phyloP scores from a whole-genome alignment of 1,139 yeast species.

The Starmera stellimalicola region DNA sequence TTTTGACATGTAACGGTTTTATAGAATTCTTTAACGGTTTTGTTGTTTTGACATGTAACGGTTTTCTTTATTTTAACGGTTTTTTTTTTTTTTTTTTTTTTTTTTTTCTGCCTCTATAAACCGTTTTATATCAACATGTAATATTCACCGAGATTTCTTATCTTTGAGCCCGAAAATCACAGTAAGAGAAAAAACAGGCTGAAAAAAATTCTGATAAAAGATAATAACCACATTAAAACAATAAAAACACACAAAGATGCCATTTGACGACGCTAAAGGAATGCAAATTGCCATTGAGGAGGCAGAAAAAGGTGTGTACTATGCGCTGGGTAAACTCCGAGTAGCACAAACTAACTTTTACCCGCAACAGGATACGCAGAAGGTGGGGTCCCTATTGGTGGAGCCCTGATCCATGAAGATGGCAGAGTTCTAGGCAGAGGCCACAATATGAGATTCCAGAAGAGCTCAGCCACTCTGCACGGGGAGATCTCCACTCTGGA shows the following conservation, averaged over 20 bases:
- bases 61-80: no score
- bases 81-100: no score
- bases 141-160: no score
- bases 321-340: background rate
- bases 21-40: no score
- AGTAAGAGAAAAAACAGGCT: no score
- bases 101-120: no score
- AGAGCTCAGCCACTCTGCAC: conserved; percentile 69
- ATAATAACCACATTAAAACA: background rate
- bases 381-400: conserved; percentile 92
- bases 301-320: conserved; percentile 47
- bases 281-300: conserved; percentile 64
- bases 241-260: conserved; percentile 22
- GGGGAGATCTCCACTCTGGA: conserved; percentile 88
- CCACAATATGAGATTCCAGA: conserved; percentile 82
- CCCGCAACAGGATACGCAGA: conserved; percentile 44
- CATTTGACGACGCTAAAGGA: conserved; percentile 56
- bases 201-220: no score
- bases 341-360: conserved; percentile 18
- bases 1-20: no score
- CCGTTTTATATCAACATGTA: no score
- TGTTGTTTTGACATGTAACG: no score
- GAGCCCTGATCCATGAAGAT: conserved; percentile 62
- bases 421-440: conserved; percentile 82
- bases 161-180: no score